Evolutionary conservation across 2,329 filamentous ascomycete genomes (phyloP).

Genomic region (Aureobasidium musti): DNA sequence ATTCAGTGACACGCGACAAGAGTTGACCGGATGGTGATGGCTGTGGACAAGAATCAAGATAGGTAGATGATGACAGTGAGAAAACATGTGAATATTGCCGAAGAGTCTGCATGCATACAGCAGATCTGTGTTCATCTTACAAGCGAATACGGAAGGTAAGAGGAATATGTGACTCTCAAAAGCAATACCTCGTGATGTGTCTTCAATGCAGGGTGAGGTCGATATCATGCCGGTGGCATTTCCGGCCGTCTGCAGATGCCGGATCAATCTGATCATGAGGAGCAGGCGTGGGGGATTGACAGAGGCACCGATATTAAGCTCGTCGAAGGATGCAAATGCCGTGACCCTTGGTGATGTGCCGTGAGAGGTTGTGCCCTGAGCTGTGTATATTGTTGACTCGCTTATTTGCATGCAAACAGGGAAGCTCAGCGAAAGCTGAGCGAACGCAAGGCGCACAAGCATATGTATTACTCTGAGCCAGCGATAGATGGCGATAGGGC

Average conservation of each 20-base stretch:
- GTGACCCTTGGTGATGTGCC: constrained; percentile 20
- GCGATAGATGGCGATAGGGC: constrained; percentile 1
- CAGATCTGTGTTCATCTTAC: neutral
- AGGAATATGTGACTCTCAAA: neutral
- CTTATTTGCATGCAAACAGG: neutral
- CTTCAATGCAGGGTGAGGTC: constrained; percentile 8
- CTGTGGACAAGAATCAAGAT: neutral
- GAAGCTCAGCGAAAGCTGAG: neutral
- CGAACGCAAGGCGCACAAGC: constrained; percentile 8
- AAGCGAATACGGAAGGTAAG: neutral
- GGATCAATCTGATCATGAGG: constrained; percentile 3
- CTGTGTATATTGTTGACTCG: neutral
- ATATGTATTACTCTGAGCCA: neutral
- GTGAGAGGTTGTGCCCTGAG: constrained; percentile 9
- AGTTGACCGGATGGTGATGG: constrained; percentile 1
- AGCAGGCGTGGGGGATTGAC: constrained; percentile 8
- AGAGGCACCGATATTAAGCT: constrained; percentile 24
- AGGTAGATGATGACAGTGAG: neutral
- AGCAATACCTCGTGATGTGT: constrained; percentile 16
- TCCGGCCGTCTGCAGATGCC: constrained; percentile 6
- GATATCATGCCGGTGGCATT: neutral
- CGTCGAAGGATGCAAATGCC: constrained; percentile 13
- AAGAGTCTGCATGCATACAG: constrained; percentile 21
- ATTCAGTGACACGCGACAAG: constrained; percentile 16
- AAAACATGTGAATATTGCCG: constrained; percentile 13